Percentiles rank a stretch among this genome's conserved stretches.
phyloP scores from a whole-genome alignment of 495 filamentous ascomycete genomes.

The Aspergillus wentii region DNA sequence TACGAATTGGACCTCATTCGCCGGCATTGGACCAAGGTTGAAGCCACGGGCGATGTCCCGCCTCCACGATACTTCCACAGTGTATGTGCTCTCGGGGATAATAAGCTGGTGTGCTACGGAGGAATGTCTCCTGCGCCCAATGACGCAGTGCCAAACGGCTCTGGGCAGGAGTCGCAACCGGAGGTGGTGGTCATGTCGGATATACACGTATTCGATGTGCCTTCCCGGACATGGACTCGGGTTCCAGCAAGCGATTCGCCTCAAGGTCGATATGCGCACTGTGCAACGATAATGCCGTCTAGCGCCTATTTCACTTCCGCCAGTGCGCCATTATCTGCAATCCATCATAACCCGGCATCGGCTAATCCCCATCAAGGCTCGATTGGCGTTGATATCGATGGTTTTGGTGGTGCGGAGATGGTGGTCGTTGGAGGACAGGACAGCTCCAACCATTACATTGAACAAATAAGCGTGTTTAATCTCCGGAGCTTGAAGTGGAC shows the following conservation, averaged over 20 bases:
- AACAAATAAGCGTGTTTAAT: slow-evolving; percentile 97
- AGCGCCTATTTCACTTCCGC: slow-evolving; percentile 79
- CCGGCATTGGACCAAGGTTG: slow-evolving; percentile 88
- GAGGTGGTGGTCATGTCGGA: slow-evolving; percentile 98
- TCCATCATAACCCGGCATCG: slow-evolving; percentile 81
- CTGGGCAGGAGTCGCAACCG: slow-evolving; percentile 61
- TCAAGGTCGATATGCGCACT: slow-evolving; percentile 94
- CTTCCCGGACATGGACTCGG: slow-evolving; percentile 76
- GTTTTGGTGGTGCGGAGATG: slow-evolving; percentile 92
- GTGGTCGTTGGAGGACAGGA: slow-evolving; percentile 95
- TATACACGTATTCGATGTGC: slow-evolving; percentile 94
- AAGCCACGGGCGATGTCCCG: slow-evolving; percentile 78
- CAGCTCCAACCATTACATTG: slow-evolving; percentile 96
- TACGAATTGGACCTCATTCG: slow-evolving; percentile 90
- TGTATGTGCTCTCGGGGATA: slow-evolving; percentile 87
- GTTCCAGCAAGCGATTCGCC: slow-evolving; percentile 77
- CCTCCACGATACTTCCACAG: slow-evolving; percentile 95
- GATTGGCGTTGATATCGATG: slow-evolving; percentile 82
- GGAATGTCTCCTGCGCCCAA: slow-evolving; percentile 81
- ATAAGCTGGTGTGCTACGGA: slow-evolving; percentile 94
- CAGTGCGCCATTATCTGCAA: slow-evolving; percentile 74
- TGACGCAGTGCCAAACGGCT: slow-evolving; percentile 35
- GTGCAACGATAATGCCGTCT: slow-evolving; percentile 86
- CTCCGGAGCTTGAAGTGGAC: slow-evolving; percentile 95
- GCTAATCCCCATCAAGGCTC: slow-evolving; percentile 76